Conservation (phyloP, 2,329 filamentous ascomycete genomes). For the Westerdykella aurantiaca region DNA sequence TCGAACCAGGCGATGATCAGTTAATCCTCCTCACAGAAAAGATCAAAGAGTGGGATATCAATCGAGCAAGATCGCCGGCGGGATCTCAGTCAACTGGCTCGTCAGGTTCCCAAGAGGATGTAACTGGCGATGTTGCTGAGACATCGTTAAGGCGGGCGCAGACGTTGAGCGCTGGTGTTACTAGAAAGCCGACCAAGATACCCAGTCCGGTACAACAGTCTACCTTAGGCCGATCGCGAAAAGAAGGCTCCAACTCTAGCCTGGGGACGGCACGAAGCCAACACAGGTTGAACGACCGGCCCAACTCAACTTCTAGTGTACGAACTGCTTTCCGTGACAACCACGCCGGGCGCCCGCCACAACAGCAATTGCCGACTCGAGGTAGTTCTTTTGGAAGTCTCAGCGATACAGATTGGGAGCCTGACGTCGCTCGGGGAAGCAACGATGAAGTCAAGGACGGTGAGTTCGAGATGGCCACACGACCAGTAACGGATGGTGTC, state of each 20-base stretch:
- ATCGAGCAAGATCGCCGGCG: slow-evolving; percentile 1
- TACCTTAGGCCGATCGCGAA: slow-evolving; percentile 29
- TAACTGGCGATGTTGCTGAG: not conserved
- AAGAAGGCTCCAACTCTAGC: slow-evolving; percentile 37
- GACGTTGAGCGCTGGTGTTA: slow-evolving; percentile 6
- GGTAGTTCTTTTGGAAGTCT: slow-evolving; percentile 11
- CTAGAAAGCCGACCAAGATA: slow-evolving; percentile 34
- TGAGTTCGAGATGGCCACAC: no score
- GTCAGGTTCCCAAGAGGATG: no score
- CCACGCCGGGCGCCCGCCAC: slow-evolving; percentile 10
- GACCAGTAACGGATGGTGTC: no score
- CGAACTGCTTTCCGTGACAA: slow-evolving; percentile 23
- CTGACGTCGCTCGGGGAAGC: slow-evolving; percentile 3
- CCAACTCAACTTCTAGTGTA: slow-evolving; percentile 26
- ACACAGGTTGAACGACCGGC: slow-evolving; percentile 16
- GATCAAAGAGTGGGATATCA: slow-evolving; percentile 4
- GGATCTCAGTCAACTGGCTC: slow-evolving; percentile 1
- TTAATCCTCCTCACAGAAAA: slow-evolving; percentile 14
- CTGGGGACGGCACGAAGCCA: slow-evolving; percentile 24
- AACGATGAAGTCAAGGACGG: no score
- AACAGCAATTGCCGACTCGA: slow-evolving; percentile 10
- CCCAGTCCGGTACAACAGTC: slow-evolving; percentile 38
- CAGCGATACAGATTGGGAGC: not conserved
- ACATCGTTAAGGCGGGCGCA: not conserved
- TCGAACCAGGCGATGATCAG: slow-evolving; percentile 40